Evolutionary conservation across 768 basidiomycete genomes (phyloP).

Genomic region (Omphalotus guepiniiformis): DNA sequence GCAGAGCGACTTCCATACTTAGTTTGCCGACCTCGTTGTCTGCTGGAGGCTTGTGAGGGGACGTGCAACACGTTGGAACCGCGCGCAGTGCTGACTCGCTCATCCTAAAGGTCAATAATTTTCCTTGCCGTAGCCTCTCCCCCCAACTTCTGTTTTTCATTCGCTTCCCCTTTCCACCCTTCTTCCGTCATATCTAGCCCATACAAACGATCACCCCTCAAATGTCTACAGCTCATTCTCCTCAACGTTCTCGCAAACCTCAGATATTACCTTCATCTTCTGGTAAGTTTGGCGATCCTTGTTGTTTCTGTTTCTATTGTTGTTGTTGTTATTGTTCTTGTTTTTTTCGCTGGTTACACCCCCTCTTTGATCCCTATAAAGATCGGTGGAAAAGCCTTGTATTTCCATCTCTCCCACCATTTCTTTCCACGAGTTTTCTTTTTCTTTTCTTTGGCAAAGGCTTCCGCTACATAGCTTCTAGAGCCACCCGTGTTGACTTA

Average conservation of each 20-base stretch:
- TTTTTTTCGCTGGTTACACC: too few relatives aligned
- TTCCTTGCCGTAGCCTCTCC: conserved; percentile 29
- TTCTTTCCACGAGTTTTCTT: not conserved
- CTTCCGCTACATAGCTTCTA: not conserved
- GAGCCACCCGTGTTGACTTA: not conserved
- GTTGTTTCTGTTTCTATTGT: conserved; percentile 17
- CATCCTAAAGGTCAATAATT: conserved; percentile 26
- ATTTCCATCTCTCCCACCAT: not conserved
- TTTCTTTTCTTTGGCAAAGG: not conserved
- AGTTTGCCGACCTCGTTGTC: conserved; percentile 56
- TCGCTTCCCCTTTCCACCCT: conserved; percentile 19
- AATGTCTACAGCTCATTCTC: conserved; percentile 61
- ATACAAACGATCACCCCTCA: conserved; percentile 7
- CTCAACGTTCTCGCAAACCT: conserved; percentile 53
- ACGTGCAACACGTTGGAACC: conserved; percentile 65
- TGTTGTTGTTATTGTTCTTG: conserved; percentile 12
- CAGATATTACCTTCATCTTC: conserved; percentile 44
- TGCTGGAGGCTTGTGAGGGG: conserved; percentile 35
- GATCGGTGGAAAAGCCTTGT: conserved; percentile 10
- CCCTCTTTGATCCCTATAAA: conserved; percentile 14
- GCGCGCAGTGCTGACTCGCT: conserved; percentile 36
- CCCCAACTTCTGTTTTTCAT: too few relatives aligned
- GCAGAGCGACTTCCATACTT: too few relatives aligned
- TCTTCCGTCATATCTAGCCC: conserved; percentile 14
- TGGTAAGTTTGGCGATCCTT: conserved; percentile 36